A percentile compares a stretch with the other conserved stretches of the same genome.
phyloP scores from a whole-genome alignment of 768 basidiomycete genomes.

The Psilocybe sp. region DNA sequence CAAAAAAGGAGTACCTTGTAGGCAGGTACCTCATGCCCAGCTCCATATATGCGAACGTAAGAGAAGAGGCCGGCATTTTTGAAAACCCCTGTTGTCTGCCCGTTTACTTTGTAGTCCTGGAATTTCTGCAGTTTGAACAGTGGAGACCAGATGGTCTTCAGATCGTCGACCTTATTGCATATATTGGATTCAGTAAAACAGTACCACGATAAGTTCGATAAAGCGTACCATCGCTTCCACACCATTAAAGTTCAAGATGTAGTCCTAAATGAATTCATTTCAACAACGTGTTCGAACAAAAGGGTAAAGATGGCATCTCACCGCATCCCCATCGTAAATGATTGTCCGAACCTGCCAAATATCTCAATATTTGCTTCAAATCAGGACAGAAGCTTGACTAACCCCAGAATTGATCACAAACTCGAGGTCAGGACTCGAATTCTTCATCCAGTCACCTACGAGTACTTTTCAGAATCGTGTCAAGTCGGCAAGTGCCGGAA shows the following conservation, averaged over 20 bases:
- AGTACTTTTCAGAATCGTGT: background rate
- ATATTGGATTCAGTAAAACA: background rate
- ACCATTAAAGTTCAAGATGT: constrained; percentile 52
- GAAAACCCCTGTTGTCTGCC: constrained; percentile 46
- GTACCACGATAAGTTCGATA: background rate
- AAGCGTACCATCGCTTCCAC: constrained; percentile 52
- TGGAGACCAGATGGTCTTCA: constrained; percentile 44
- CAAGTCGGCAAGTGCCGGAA: background rate
- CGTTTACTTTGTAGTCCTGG: constrained; percentile 46
- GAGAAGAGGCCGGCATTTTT: constrained; percentile 60
- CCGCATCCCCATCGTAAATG: constrained; percentile 58
- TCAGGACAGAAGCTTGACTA: background rate
- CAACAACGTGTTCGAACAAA: background rate
- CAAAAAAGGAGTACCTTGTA: constrained; percentile 30
- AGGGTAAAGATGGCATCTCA: constrained; percentile 19
- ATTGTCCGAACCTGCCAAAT: constrained; percentile 36
- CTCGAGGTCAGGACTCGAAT: constrained; percentile 45
- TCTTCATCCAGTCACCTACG: constrained; percentile 61
- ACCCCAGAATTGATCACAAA: constrained; percentile 57
- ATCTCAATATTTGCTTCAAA: background rate
- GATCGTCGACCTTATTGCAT: constrained; percentile 36
- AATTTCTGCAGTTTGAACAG: constrained; percentile 41
- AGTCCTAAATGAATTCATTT: constrained; percentile 34
- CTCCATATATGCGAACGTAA: constrained; percentile 49
- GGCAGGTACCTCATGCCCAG: constrained; percentile 47